Percentiles rank a stretch among this genome's conserved stretches.
phyloP scores from a whole-genome alignment of 2,329 filamentous ascomycete species.

The Myriosclerotinia scirpicola region DNA sequence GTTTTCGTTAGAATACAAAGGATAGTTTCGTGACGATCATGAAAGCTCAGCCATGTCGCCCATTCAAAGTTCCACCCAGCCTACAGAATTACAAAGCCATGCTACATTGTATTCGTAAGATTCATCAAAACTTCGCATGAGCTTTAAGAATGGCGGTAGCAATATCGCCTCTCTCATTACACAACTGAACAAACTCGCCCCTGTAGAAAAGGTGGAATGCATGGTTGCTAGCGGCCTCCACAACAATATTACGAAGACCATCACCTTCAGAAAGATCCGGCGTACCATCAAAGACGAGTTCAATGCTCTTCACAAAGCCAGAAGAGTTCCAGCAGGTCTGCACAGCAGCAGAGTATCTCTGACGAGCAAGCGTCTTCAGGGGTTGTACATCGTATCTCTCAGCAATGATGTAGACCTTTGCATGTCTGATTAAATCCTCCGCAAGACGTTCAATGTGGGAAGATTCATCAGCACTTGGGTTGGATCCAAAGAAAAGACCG shows the following conservation, averaged over 20 bases:
- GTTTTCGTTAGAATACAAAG: background rate
- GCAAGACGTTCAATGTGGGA: background rate
- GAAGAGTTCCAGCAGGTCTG: constrained; percentile 14
- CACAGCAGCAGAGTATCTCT: constrained; percentile 18
- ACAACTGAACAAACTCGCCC: constrained; percentile 24
- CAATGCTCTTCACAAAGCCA: constrained; percentile 22
- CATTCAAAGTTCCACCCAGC: background rate
- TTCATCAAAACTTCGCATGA: background rate
- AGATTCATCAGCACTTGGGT: background rate
- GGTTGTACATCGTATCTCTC: constrained; percentile 27
- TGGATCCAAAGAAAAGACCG: background rate
- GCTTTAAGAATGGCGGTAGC: constrained; percentile 20
- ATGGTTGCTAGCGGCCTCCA: constrained; percentile 15
- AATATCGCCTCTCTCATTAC: constrained; percentile 24
- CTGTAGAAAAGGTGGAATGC: constrained; percentile 13
- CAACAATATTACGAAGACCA: constrained; percentile 13
- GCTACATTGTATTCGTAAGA: background rate
- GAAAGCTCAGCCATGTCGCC: background rate
- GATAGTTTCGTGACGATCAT: background rate
- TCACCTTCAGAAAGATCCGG: constrained; percentile 17
- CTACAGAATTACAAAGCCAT: background rate
- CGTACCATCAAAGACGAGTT: constrained; percentile 26
- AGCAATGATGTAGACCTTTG: constrained; percentile 27
- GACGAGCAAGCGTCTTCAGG: constrained; percentile 23
- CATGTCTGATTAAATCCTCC: constrained; percentile 21